These are phyloP conservation scores for Beta corolliflora DNA, from an alignment of 179 eudicot genomes.

Conservation along the genomic window DNA sequence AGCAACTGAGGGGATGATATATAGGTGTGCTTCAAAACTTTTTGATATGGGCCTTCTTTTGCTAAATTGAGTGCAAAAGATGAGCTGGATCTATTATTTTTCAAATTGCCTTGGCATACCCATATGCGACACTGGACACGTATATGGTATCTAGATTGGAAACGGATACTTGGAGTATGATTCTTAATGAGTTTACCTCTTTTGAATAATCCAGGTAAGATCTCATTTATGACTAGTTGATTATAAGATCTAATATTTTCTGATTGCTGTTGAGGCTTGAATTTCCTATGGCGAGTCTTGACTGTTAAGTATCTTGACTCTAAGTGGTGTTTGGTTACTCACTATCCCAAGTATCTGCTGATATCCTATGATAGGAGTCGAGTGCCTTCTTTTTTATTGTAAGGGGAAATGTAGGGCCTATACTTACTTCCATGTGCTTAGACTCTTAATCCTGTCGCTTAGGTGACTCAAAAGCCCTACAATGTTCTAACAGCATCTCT, in stretches of 20 bases:
- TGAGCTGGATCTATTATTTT: background rate
- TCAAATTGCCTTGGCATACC: background rate
- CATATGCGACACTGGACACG: background rate
- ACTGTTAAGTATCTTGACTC: background rate
- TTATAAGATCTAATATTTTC: background rate
- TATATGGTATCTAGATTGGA: background rate
- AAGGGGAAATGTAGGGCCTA: background rate
- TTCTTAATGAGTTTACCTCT: background rate
- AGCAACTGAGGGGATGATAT: background rate
- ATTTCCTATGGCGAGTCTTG: background rate
- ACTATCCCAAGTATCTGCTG: background rate
- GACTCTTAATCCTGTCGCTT: background rate
- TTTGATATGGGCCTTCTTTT: background rate
- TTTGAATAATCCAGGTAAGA: background rate
- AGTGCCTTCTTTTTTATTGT: background rate
- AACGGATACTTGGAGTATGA: background rate
- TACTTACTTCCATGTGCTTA: background rate
- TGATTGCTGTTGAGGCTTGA: background rate
- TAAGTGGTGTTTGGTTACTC: background rate
- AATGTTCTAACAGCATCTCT: background rate
- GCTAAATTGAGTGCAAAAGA: background rate
- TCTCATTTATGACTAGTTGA: background rate
- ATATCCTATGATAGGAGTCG: background rate
- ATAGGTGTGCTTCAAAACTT: background rate
- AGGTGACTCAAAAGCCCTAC: background rate